Base-by-base conservation (phyloP, 306 rosid species). In the Parietaria judaica region DNA sequence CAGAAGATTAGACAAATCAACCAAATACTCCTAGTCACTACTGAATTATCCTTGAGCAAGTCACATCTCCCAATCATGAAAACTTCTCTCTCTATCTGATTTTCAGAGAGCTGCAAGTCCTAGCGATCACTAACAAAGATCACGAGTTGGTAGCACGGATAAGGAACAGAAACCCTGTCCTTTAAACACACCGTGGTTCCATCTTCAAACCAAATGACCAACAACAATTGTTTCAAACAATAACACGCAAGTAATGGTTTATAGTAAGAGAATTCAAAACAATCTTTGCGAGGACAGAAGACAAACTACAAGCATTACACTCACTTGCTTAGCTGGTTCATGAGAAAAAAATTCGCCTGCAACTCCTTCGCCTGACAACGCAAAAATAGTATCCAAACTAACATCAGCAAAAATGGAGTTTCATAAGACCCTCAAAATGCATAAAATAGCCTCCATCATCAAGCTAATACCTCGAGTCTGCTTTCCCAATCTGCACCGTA, bases 401-500 rank as follows among this genome's bases (percentile, higher is more conserved):
- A 35, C 37, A 62, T 72, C 48, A 84, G 76, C 13, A 60, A 51
- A 14, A 58, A 31, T 58, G 50, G 6, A 8, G 9, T 58, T 36
- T 45, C 6, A 65, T 4, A 36, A 63, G 51, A 17, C 46, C 53
- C 17, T 36, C 48, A 52, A 53, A 75, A 68, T 53, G 51, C 56
- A n/a, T n/a, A 56, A 62, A 37, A 52, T 36, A 63, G 46, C 47
- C 63, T 56, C 31, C 31, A 23, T 51, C 62, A 14, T 36, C 16
- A 48, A 58, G 53, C 49, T 48, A 63, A 67, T 82, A 89, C 99
- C 99, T 89, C 87, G 34, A 94, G 89, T 82, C 80, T 94, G 75
- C 57, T 81, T 71, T 94, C 97, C 99, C 99, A 94, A 80, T 94
- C 99, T 7, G 77, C 14, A 58, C 99, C 99, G 70, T 84, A 86